Evolutionary conservation across 2,329 filamentous ascomycete genomes (phyloP).

Genomic region (Juglanconis sp.): DNA sequence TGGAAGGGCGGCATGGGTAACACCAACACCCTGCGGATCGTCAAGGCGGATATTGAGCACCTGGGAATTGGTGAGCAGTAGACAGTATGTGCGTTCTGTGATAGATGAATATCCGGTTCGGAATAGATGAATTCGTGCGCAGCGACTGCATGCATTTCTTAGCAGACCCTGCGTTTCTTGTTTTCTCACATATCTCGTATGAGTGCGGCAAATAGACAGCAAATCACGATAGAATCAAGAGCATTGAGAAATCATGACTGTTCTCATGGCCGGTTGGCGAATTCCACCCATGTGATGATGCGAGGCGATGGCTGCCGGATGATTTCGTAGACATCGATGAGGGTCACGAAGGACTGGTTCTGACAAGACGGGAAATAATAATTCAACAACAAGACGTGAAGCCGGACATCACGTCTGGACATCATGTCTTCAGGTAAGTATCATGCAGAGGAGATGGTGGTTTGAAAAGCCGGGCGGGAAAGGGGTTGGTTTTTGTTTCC

Average conservation of each 20-base stretch:
- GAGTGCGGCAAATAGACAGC: slow-evolving; percentile 11
- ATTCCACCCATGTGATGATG: too few species aligned
- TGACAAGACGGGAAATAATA: too few species aligned
- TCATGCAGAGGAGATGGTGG: background rate
- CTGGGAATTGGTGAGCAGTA: slow-evolving; percentile 50
- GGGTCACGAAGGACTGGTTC: too few species aligned
- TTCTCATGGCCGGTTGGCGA: background rate
- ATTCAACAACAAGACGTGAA: too few species aligned
- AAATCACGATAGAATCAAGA: slow-evolving; percentile 7
- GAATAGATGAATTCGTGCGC: background rate
- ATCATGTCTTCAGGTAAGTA: too few species aligned
- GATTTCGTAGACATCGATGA: too few species aligned
- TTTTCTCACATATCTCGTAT: background rate
- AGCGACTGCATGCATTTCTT: background rate
- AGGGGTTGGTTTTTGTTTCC: background rate
- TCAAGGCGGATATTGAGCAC: slow-evolving; percentile 58
- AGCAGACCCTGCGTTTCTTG: background rate
- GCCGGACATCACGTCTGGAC: too few species aligned
- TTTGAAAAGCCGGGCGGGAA: background rate
- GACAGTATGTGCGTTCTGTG: background rate
- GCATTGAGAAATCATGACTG: background rate
- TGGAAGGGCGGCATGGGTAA: slow-evolving; percentile 91
- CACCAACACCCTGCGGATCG: slow-evolving; percentile 75
- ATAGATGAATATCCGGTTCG: background rate
- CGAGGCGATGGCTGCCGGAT: too few species aligned